Percentiles rank a stretch among this genome's conserved stretches.
Conservation (phyloP, 306 rosid species). For the Dalbergia cochinchinensis region DNA sequence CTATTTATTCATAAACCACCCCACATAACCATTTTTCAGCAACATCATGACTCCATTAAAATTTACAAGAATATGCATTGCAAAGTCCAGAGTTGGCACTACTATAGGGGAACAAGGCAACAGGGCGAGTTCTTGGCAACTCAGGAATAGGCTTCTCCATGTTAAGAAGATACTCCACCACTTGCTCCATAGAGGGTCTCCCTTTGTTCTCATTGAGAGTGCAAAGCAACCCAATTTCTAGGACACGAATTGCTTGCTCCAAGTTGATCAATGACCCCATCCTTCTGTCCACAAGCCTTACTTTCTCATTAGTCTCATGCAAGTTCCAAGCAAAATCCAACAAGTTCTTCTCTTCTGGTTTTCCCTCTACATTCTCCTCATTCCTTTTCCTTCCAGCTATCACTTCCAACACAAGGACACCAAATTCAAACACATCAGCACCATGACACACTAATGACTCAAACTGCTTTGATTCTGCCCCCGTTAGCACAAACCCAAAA, state of each 20-base stretch:
- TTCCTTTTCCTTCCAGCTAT: constrained; percentile 68
- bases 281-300: constrained; percentile 64
- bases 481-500: constrained; percentile 69
- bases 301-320: constrained; percentile 64
- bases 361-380: constrained; percentile 53
- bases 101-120: constrained; percentile 73
- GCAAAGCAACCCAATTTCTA: constrained; percentile 80
- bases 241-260: constrained; percentile 68
- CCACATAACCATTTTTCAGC: too few relatives aligned
- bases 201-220: constrained; percentile 75
- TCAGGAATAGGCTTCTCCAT: constrained; percentile 70
- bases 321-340: constrained; percentile 76
- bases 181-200: constrained; percentile 77
- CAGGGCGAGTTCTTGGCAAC: constrained; percentile 70
- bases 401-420: constrained; percentile 78
- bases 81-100: constrained; percentile 76
- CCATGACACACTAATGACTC: constrained; percentile 66
- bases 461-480: constrained; percentile 65
- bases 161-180: constrained; percentile 65
- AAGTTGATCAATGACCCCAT: constrained; percentile 70
- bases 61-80: constrained; percentile 68
- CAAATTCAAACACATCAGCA: constrained; percentile 77
- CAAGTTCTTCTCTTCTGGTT: constrained; percentile 58
- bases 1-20: constrained; percentile 9
- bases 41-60: constrained; percentile 47